Evolutionary conservation across 2,329 filamentous ascomycete genomes (phyloP), one percentile per base, ranked within the genome.

Genomic region (Apiospora hydei): DNA sequence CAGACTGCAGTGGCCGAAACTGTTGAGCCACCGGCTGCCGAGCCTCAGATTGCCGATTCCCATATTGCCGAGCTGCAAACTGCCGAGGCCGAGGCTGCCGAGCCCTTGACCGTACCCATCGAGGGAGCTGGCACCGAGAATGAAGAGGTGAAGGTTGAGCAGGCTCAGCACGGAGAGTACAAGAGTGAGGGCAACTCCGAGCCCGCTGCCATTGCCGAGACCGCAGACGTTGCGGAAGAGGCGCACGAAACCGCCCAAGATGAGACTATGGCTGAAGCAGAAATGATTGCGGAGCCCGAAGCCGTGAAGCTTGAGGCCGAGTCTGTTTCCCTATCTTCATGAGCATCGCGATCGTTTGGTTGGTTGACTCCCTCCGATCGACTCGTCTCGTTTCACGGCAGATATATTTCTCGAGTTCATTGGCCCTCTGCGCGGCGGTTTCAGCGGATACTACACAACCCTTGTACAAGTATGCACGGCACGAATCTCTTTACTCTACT

Each of bases 391-490:
- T 38, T 18, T 41, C 34, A 64, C 38, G 57, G 21, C 57, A 11
- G 57, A 41, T 41, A 21, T 21, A 41, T 64, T 24, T 41, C 18
- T 41, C n/a, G 30, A 41, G n/a, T 64, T 64, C 18, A 21, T 64
- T 64, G 18, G 11, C 34, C 34, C 21, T 64, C 34, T 64, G 57
- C 53, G 53, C 34, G 21, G 10, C 34, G 34, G 30, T 41, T 64
- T 64, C 57, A 64, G 57, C 57, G 57, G 30, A 64, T 18, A 38
- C 57, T 41, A n/a, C 57, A 64, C 57, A 41, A 41, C 57, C 57
- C 34, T 64, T 64, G 57, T 64, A 64, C 57, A 41, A 64, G 34
- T 64, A 64, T 30, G 57, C 57, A 41, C 34, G 57, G 57, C 57
- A 64, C 57, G 57, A 64, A 41, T 64, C 34, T 64, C 57, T 18